Conservation (phyloP, 2,329 filamentous ascomycete genomes). For the Teratosphaeria gauchensis region DNA sequence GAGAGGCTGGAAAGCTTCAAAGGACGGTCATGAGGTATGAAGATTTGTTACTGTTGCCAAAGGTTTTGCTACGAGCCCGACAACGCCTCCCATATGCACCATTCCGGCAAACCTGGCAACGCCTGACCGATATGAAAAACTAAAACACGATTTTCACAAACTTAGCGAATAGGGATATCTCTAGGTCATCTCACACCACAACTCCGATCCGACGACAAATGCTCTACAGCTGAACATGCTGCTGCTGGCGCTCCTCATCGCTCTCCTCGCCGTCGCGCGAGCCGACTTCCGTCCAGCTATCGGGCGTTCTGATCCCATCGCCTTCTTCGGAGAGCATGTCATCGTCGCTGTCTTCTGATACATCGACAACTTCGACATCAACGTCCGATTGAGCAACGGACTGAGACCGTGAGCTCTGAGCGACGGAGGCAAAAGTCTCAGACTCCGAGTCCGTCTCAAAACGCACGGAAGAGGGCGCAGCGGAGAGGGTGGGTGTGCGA, state of each 20-base stretch:
- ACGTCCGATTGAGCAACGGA: constrained; percentile 10
- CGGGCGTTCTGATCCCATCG: constrained; percentile 26
- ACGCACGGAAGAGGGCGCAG: constrained; percentile 14
- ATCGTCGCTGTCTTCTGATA: constrained; percentile 25
- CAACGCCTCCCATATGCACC: neutral
- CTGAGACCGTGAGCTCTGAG: constrained; percentile 10
- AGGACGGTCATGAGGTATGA: neutral
- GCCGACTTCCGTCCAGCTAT: constrained; percentile 30
- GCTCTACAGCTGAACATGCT: neutral
- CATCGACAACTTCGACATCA: constrained; percentile 20
- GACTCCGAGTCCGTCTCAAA: constrained; percentile 21
- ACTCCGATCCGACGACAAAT: neutral
- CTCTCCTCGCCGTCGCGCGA: constrained; percentile 26
- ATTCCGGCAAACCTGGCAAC: neutral
- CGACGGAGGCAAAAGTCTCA: constrained; percentile 17
- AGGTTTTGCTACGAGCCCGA: neutral
- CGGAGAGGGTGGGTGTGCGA: constrained; percentile 13
- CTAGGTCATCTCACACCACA: neutral
- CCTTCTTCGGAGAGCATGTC: constrained; percentile 26
- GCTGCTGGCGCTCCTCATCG: constrained; percentile 12
- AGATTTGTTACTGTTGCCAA: neutral
- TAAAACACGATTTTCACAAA: neutral
- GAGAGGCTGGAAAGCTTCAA: constrained; percentile 32
- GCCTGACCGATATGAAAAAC: neutral
- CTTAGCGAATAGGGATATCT: neutral